These are phyloP conservation scores for Penicillium sp. DNA, from an alignment of 2,329 filamentous ascomycete species.

Conservation along the genomic window DNA sequence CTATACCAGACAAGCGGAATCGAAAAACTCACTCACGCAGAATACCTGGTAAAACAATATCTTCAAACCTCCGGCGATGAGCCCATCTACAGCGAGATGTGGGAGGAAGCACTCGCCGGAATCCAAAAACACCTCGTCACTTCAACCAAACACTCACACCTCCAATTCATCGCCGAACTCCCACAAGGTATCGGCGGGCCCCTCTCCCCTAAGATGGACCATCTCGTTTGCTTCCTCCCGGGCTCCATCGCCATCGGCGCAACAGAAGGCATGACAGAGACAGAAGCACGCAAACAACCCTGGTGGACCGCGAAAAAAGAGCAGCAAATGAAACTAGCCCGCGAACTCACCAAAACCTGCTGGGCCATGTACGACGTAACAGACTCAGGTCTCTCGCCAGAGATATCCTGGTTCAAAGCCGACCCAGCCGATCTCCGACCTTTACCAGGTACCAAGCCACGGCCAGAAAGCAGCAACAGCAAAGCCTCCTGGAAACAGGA, in stretches of 20 bases:
- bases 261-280: slow-evolving; percentile 68
- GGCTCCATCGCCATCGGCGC: slow-evolving; percentile 83
- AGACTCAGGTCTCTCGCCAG: slow-evolving; percentile 75
- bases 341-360: slow-evolving; percentile 87
- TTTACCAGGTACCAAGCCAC: slow-evolving; percentile 17
- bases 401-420: slow-evolving; percentile 83
- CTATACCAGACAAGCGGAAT: background rate
- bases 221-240: slow-evolving; percentile 91
- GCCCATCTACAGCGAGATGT: slow-evolving; percentile 78
- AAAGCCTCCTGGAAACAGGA: slow-evolving; percentile 63
- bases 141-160: slow-evolving; percentile 68
- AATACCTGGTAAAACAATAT: slow-evolving; percentile 96
- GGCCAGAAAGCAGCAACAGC: slow-evolving; percentile 9
- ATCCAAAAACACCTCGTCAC: slow-evolving; percentile 84
- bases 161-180: slow-evolving; percentile 80
- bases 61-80: slow-evolving; percentile 82
- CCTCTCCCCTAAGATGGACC: slow-evolving; percentile 86
- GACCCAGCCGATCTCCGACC: slow-evolving; percentile 50
- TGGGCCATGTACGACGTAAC: slow-evolving; percentile 93
- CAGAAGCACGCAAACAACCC: slow-evolving; percentile 62
- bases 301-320: slow-evolving; percentile 72
- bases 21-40: slow-evolving; percentile 29
- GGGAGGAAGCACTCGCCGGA: slow-evolving; percentile 73
- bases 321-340: slow-evolving; percentile 74
- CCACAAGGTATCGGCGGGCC: slow-evolving; percentile 60